Percentiles rank a stretch among this genome's conserved stretches.
Evolutionary conservation across 75 land plant species (phyloP).

Genomic region (Cunninghamia lanceolata): DNA sequence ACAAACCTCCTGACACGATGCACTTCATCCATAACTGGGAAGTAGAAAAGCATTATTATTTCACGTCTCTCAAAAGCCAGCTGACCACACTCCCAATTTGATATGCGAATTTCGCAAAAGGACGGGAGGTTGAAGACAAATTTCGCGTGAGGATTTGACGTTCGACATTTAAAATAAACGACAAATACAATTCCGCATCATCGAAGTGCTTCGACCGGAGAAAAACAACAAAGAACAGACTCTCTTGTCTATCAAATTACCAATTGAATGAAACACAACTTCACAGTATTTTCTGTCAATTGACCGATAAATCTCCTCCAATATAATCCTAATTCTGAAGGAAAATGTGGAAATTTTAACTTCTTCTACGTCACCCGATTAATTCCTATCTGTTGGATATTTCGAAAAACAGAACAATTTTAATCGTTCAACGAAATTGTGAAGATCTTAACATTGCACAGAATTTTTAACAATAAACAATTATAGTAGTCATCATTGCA

Average conservation of each 20-base stretch:
- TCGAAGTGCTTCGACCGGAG: neutral
- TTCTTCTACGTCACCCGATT: neutral
- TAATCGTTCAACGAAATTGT: neutral
- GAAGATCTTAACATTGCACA: neutral
- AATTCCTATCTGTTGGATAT: neutral
- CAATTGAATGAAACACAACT: neutral
- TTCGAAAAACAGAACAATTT: neutral
- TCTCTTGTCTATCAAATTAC: neutral
- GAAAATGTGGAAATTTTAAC: neutral
- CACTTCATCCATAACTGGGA: neutral
- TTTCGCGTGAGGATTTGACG: neutral
- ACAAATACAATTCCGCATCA: neutral
- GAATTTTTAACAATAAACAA: neutral
- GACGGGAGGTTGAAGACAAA: neutral
- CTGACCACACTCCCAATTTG: neutral
- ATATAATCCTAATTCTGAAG: neutral
- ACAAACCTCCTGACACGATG: neutral
- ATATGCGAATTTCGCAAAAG: neutral
- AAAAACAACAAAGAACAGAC: neutral
- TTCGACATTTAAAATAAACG: neutral
- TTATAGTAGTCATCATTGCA: neutral
- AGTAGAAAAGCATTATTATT: neutral
- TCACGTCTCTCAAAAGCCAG: neutral
- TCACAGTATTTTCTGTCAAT: too few relatives aligned
- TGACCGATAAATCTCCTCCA: too few relatives aligned